Evolutionary conservation across 352 stramenopile species (phyloP).

Genomic region (Paralagenidium karlingii): DNA sequence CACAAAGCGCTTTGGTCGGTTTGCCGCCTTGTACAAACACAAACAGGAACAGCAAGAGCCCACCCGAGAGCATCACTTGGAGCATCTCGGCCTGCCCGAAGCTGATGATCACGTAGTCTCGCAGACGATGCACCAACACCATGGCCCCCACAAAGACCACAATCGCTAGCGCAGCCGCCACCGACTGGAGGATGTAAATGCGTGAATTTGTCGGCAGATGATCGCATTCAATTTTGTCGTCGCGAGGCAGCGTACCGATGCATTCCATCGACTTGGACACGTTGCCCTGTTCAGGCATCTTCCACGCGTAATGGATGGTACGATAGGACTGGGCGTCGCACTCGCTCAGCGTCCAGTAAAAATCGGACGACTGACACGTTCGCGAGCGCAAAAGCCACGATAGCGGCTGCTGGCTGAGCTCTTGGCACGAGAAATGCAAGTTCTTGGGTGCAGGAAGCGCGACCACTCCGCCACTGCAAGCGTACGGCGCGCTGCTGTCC

Average conservation of each 20-base stretch:
- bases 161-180: too few species aligned
- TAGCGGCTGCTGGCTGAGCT: too few species aligned
- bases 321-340: slow-evolving; percentile 17
- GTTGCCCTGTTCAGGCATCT: slow-evolving; percentile 11
- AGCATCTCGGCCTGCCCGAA: slow-evolving; percentile 56
- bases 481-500: slow-evolving; percentile 15
- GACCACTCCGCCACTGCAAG: slow-evolving; percentile 22
- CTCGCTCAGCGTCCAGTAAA: slow-evolving; percentile 17
- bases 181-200: slow-evolving; percentile 3
- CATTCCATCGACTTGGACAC: slow-evolving; percentile 14
- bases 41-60: slow-evolving; percentile 25
- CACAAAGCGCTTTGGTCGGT: slow-evolving; percentile 22
- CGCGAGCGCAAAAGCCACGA: slow-evolving; percentile 16
- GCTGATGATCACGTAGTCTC: slow-evolving; percentile 34
- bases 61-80: slow-evolving; percentile 29
- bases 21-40: slow-evolving; percentile 23
- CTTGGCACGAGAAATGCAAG: slow-evolving; percentile 19
- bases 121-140: slow-evolving; percentile 17
- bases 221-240: slow-evolving; percentile 20
- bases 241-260: neutral
- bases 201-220: slow-evolving; percentile 14
- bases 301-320: slow-evolving; percentile 19
- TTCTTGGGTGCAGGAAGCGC: slow-evolving; percentile 12
- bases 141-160: too few species aligned
- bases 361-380: slow-evolving; percentile 23